Evolutionary conservation across 345 rosid species (phyloP).

Genomic region (Dimocarpus longan): DNA sequence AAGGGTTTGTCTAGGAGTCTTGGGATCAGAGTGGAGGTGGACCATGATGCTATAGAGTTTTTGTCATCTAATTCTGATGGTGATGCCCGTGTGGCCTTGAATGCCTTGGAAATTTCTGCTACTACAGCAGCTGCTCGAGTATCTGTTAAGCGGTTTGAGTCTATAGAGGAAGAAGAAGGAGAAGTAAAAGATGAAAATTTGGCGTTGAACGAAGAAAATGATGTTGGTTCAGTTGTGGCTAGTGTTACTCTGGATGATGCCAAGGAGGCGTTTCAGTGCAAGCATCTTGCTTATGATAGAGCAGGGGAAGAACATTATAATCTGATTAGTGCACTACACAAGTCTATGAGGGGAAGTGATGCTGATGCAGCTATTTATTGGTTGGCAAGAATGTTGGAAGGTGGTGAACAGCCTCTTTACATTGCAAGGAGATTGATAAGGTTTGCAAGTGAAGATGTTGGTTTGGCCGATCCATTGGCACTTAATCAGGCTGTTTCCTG

Average conservation of each 20-base stretch:
- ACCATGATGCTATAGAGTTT: slow-evolving; percentile 52
- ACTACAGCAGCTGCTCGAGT: slow-evolving; percentile 53
- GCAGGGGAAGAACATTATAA: slow-evolving; percentile 89
- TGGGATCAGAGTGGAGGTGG: slow-evolving; percentile 36
- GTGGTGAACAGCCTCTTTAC: slow-evolving; percentile 87
- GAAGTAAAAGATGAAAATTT: neutral
- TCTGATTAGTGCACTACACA: slow-evolving; percentile 79
- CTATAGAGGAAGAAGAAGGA: neutral
- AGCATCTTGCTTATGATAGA: slow-evolving; percentile 79
- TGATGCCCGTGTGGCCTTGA: slow-evolving; percentile 81
- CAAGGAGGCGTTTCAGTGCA: slow-evolving; percentile 79
- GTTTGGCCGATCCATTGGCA: slow-evolving; percentile 75
- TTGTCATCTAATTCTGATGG: slow-evolving; percentile 72
- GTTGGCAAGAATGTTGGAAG: slow-evolving; percentile 84
- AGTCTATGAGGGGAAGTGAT: slow-evolving; percentile 83
- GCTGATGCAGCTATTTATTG: slow-evolving; percentile 83
- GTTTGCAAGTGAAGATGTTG: slow-evolving; percentile 89
- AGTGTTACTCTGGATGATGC: slow-evolving; percentile 60
- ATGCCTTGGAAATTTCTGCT: slow-evolving; percentile 73
- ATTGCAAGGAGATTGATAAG: slow-evolving; percentile 77
- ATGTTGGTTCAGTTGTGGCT: slow-evolving; percentile 13
- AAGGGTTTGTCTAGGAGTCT: slow-evolving; percentile 48
- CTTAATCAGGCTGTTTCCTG: slow-evolving; percentile 84
- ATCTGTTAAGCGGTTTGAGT: neutral
- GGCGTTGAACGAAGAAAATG: slow-evolving; percentile 2